Percentiles rank a stretch among this genome's conserved stretches.
Evolutionary conservation across 1,284 basidiomycete species (phyloP).

Genomic region (Vanrija pseudolonga): DNA sequence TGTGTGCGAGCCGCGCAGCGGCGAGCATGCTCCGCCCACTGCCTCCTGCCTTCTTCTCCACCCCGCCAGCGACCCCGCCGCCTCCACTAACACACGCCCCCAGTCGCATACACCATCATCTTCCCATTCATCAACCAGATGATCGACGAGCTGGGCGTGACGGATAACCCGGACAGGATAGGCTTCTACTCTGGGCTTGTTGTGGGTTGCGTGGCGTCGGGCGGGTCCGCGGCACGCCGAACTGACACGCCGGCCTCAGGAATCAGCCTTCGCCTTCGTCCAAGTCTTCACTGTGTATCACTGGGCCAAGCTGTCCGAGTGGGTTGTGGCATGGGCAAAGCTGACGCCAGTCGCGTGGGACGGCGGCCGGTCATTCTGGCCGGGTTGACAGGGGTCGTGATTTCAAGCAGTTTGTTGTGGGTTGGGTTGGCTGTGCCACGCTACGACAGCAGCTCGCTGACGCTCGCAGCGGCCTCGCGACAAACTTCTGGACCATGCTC

Average conservation of each 20-base stretch:
- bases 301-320: conserved; percentile 47
- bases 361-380: conserved; percentile 42
- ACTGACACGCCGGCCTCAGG: conserved; percentile 14
- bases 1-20: background rate
- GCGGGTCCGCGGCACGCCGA: too few species aligned
- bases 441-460: conserved; percentile 1
- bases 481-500: conserved; percentile 42
- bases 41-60: background rate
- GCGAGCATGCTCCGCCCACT: background rate
- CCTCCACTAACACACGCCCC: background rate
- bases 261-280: conserved; percentile 45
- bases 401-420: conserved; percentile 41
- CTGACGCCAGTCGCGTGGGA: conserved; percentile 30
- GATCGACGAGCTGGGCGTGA: conserved; percentile 48
- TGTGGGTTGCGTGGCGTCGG: too few species aligned
- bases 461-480: conserved; percentile 35
- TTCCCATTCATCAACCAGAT: conserved; percentile 54
- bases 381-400: conserved; percentile 38
- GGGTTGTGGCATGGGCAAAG: conserved; percentile 4
- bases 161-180: conserved; percentile 45
- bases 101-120: conserved; percentile 47
- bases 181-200: conserved; percentile 48
- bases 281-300: conserved; percentile 48
- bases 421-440: conserved; percentile 4
- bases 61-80: background rate